Conservation (phyloP, 805 yeast genomes). For the Pichia phayaonensis region DNA sequence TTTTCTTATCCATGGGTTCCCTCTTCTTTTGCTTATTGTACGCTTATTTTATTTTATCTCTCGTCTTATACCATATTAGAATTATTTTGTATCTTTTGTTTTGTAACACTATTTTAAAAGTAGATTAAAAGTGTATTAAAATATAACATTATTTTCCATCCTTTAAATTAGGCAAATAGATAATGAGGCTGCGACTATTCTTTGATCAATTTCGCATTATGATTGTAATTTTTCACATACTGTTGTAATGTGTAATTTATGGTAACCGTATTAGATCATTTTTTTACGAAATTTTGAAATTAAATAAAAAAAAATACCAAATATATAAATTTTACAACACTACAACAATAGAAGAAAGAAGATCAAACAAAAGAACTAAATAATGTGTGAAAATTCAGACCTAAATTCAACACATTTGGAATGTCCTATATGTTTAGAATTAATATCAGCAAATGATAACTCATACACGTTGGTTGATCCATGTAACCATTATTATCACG, state of each 20-base stretch:
- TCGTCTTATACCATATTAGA: neutral
- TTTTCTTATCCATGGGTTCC: neutral
- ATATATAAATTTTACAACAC: no score
- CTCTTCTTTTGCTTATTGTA: neutral
- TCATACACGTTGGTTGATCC: constrained; percentile 25
- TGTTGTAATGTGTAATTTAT: no score
- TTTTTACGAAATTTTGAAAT: no score
- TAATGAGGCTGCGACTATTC: no score
- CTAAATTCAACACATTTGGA: neutral
- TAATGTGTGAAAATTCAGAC: neutral
- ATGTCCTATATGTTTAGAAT: constrained; percentile 29
- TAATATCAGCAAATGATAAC: constrained; percentile 16
- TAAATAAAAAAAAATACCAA: no score
- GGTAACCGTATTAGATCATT: no score
- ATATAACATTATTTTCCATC: neutral
- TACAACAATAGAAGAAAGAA: no score
- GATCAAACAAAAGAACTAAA: no score
- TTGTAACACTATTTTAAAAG: neutral
- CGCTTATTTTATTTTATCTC: no score
- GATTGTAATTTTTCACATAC: no score
- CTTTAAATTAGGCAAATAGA: no score
- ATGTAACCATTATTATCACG: constrained; percentile 29
- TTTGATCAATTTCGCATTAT: no score
- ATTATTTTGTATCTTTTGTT: neutral
- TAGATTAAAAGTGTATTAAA: neutral